Percentiles rank a stretch among this genome's conserved stretches.
Evolutionary conservation across 768 basidiomycete species (phyloP).

Genomic region (Amanita fuliginea): DNA sequence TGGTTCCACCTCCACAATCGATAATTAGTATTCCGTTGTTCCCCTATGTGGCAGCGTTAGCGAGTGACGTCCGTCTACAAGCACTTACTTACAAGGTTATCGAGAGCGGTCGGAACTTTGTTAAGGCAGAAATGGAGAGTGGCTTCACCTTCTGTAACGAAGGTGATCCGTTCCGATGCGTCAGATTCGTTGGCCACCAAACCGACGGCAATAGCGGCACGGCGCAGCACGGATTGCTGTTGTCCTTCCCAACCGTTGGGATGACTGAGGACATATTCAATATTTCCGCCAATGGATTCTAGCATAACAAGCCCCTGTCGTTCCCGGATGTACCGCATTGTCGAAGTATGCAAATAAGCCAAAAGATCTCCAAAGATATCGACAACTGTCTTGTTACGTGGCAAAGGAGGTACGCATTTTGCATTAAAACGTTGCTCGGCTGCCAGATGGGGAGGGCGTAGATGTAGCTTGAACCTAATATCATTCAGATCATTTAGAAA

Average conservation of each 20-base stretch:
- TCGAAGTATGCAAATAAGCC: conserved; percentile 28
- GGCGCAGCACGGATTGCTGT: conserved; percentile 38
- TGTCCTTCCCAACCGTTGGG: conserved; percentile 48
- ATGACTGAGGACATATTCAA: conserved; percentile 40
- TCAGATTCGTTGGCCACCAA: conserved; percentile 23
- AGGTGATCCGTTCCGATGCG: conserved; percentile 28
- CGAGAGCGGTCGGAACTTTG: conserved; percentile 23
- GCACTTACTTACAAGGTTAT: conserved; percentile 12
- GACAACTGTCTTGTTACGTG: conserved; percentile 26
- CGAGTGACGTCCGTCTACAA: not conserved
- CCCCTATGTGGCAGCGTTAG: not conserved
- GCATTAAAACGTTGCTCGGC: conserved; percentile 2
- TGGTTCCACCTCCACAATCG: conserved; percentile 6
- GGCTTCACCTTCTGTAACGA: conserved; percentile 48
- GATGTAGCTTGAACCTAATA: conserved; percentile 5
- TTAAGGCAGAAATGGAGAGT: conserved; percentile 39
- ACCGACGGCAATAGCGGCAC: conserved; percentile 33
- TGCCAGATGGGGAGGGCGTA: conserved; percentile 1
- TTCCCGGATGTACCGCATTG: conserved; percentile 29
- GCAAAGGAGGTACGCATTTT: conserved; percentile 24
- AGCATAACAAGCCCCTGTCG: conserved; percentile 29
- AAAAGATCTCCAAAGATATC: conserved; percentile 39
- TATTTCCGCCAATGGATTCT: conserved; percentile 25
- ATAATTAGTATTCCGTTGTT: not conserved
- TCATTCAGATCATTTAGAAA: not conserved